phyloP scores from a whole-genome alignment of 2,329 filamentous ascomycete genomes.

The Hirsutella thompsonii region DNA sequence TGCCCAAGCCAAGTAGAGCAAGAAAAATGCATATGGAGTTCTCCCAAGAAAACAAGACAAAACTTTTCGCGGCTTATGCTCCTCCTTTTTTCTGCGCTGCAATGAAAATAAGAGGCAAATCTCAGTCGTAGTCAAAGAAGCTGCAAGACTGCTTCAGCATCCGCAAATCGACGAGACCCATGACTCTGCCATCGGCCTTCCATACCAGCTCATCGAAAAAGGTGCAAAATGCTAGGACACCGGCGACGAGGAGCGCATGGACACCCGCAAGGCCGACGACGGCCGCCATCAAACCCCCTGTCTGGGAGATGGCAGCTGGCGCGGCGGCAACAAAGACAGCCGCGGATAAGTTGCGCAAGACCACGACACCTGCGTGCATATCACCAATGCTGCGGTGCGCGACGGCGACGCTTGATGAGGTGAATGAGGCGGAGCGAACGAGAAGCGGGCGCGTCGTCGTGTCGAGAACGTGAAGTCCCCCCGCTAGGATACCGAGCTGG shows the following conservation, averaged over 20 bases:
- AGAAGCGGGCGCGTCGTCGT: constrained; percentile 28
- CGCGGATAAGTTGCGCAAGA: constrained; percentile 25
- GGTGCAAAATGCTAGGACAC: constrained; percentile 24
- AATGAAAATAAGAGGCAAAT: too few species aligned
- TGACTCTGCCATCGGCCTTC: constrained; percentile 30
- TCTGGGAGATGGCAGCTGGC: constrained; percentile 21
- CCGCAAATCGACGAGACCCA: constrained; percentile 33
- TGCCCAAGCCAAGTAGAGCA: too few species aligned
- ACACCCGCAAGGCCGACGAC: constrained; percentile 27
- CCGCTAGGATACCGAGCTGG: constrained; percentile 32
- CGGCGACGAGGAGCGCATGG: constrained; percentile 25
- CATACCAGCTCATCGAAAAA: constrained; percentile 26
- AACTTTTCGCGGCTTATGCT: not conserved
- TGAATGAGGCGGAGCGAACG: constrained; percentile 34
- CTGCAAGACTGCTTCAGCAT: constrained; percentile 28
- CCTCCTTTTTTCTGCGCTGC: not conserved
- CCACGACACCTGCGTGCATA: constrained; percentile 30
- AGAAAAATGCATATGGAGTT: too few species aligned
- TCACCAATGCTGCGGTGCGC: constrained; percentile 32
- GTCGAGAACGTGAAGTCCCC: constrained; percentile 26
- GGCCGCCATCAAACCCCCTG: constrained; percentile 21
- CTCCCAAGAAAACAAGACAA: too few species aligned
- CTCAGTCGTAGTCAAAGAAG: constrained; percentile 30
- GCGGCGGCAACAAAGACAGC: constrained; percentile 30
- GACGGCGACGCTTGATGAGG: constrained; percentile 30